Evolutionary conservation across 106 monocot genomes (phyloP), one percentile per base, ranked within the genome.

Genomic region (Ottelia alismoides): DNA sequence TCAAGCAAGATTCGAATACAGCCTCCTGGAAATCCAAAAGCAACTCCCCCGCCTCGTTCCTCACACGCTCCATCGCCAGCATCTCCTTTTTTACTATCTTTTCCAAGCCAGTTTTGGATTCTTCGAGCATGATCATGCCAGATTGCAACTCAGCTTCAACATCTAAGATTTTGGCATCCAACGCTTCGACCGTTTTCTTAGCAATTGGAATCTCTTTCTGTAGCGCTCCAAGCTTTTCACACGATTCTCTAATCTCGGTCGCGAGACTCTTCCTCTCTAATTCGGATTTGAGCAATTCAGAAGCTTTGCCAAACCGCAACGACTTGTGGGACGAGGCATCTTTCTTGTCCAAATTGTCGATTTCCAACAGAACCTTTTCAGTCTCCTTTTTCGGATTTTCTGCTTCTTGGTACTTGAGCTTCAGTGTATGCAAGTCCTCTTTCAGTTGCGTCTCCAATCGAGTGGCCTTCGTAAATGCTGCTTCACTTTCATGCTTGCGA

Each of bases 291-390:
- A 61, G 49, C n/a, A 61, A 25, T 18, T 61, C 61, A 29, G 61
- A 61, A 61, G 48, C 61, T 31, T 61, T 61, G 35, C 61, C 61
- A 20, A 47, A 49, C 2, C 49, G 25, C 29, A 29, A 59, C 23
- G 25, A 28, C 49, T 29, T 48, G 0, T 61, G 61, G 11, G 47
- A 11, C 25, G 49, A 0, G 2, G 31, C 47, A 22, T 61, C 61
- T 48, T 9, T 30, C 28, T 49, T 61, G 14, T 61, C 49, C 0
- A 61, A n/a, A 49, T 61, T 61, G 2, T 61, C 61, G 49, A 61
- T 61, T 17, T 20, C 35, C 20, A 61, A 61, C 10, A 61, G 28
- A 20, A 61, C 48, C 5, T 49, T 61, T 22, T 47, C 29, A 29
- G 28, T 3, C 29, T 61, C 61, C 30, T 49, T 61, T 19, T 22